These are phyloP conservation scores for Dendrobium officinale DNA, from an alignment of 106 monocot genomes.

Conservation along the genomic window DNA sequence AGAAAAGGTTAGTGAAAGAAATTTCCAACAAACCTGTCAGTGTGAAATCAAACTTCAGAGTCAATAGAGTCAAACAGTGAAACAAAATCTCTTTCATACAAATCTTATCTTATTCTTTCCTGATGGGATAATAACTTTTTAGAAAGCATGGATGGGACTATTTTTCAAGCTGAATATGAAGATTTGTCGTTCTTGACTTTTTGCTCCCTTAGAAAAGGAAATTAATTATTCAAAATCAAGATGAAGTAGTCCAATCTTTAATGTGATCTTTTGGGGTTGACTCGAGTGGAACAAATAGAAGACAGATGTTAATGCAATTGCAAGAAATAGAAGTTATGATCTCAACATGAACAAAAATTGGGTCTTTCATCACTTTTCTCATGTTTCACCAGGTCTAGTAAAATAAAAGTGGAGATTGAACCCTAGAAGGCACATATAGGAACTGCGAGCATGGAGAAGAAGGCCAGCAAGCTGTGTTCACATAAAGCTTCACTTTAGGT, in stretches of 20 bases:
- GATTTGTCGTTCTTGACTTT: conserved; percentile 1
- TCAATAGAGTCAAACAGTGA: background rate
- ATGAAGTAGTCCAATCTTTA: background rate
- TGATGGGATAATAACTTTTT: conserved; percentile 1
- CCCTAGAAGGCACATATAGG: background rate
- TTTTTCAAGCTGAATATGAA: background rate
- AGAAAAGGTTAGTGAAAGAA: too few relatives aligned
- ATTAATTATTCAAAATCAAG: background rate
- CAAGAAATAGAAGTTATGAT: too few relatives aligned
- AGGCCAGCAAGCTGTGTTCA: too few relatives aligned
- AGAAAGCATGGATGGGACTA: conserved; percentile 5
- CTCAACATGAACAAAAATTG: too few relatives aligned
- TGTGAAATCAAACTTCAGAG: too few relatives aligned
- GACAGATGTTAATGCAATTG: too few relatives aligned
- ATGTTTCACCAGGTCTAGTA: too few relatives aligned
- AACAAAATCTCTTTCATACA: conserved; percentile 5
- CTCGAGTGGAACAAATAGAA: background rate
- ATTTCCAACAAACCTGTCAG: too few relatives aligned
- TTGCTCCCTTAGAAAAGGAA: background rate
- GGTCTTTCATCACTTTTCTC: too few relatives aligned
- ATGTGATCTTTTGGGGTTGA: background rate
- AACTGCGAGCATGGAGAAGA: background rate
- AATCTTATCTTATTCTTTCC: conserved; percentile 5
- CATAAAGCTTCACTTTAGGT: too few relatives aligned
- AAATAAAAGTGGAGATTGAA: too few relatives aligned